Base-by-base conservation (phyloP, 2,329 filamentous ascomycete species). In the Pseudogymnoascus destructans region DNA sequence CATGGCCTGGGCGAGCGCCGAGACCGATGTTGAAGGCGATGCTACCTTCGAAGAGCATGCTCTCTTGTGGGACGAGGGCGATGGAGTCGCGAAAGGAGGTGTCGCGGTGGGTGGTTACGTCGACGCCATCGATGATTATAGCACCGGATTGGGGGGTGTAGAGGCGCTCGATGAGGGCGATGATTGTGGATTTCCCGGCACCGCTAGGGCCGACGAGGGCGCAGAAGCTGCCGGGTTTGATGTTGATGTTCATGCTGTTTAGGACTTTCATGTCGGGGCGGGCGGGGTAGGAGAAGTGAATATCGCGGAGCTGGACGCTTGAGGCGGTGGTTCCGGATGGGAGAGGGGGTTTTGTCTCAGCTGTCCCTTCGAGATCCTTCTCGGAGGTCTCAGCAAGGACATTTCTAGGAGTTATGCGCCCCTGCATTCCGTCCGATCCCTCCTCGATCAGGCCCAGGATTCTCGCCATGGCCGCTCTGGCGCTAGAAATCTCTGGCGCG, bases 401-500 rank as follows among this genome's bases (percentile, higher is more conserved):
- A 17, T 58, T 36, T 49, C 54, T 15, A 25, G 57, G 42, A 30
- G 25, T 33, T 52, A 63, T 13, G 42, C 56, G 21, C 65, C 54
- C 68, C 61, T 33, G 61, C 54, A 61, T 61, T 35, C 61, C 64
- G 38, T 62, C 67, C 46, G 65, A 72, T 1, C 74, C 73, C 2
- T 79, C 67, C 49, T 75, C 71, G 57, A 80, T 75, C 33, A 80
- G 68, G 61, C 70, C 74, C 46, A 79, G 69, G 55, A 87, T 80
- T 36, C 81, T 74, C 9, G 77, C 77, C 13, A 81, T 79, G 1
- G 86, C 82, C 1, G 75, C 74, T 21, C 77, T 76, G 0, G 86
- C 85, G 35, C 80, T 79, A 1, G 84, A 82, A 13, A 90, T 75
- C 62, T 90, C 86, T 0, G 85, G 86, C 0, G 86, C 85, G 1